A percentile compares a stretch with the other conserved stretches of the same genome.
Evolutionary conservation across 2,329 filamentous ascomycete genomes (phyloP).

Genomic region (Herpotrichia juniperi): DNA sequence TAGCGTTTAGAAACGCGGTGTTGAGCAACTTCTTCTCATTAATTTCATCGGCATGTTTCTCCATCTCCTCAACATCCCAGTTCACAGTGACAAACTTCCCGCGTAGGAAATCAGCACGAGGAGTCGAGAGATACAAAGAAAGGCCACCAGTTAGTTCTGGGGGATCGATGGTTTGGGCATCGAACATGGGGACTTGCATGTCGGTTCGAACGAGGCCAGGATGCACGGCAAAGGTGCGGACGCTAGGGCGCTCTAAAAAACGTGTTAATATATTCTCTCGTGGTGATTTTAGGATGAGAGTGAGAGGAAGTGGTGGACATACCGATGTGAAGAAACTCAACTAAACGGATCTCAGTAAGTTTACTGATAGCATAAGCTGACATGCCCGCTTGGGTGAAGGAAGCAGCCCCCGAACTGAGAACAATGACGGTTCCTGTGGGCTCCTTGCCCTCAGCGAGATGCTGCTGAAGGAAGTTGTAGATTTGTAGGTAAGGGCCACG

Average conservation of each 20-base stretch:
- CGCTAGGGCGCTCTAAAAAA: conserved; percentile 20
- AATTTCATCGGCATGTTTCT: conserved; percentile 30
- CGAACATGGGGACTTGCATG: conserved; percentile 19
- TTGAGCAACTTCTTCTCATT: conserved; percentile 30
- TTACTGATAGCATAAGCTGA: conserved; percentile 21
- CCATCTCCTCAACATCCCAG: conserved; percentile 37
- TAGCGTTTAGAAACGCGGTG: conserved; percentile 12
- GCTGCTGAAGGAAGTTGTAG: conserved; percentile 13
- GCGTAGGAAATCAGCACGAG: conserved; percentile 17
- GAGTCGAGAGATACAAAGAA: conserved; percentile 23
- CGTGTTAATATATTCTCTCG: conserved; percentile 3
- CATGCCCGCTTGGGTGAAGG: conserved; percentile 13
- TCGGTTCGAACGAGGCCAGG: conserved; percentile 32
- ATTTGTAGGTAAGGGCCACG: conserved; percentile 12
- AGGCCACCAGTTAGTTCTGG: conserved; percentile 37
- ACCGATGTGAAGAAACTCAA: conserved; percentile 17
- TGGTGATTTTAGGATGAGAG: no score
- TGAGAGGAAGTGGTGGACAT: not conserved
- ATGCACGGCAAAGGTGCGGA: conserved; percentile 29
- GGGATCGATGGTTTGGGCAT: conserved; percentile 40
- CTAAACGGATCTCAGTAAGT: conserved; percentile 10
- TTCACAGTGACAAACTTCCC: conserved; percentile 15
- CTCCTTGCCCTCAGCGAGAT: not conserved
- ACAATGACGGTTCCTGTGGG: conserved; percentile 19
- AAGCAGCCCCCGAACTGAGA: conserved; percentile 13